phyloP scores from a whole-genome alignment of 305 asterid genomes.

The Vinca major region DNA sequence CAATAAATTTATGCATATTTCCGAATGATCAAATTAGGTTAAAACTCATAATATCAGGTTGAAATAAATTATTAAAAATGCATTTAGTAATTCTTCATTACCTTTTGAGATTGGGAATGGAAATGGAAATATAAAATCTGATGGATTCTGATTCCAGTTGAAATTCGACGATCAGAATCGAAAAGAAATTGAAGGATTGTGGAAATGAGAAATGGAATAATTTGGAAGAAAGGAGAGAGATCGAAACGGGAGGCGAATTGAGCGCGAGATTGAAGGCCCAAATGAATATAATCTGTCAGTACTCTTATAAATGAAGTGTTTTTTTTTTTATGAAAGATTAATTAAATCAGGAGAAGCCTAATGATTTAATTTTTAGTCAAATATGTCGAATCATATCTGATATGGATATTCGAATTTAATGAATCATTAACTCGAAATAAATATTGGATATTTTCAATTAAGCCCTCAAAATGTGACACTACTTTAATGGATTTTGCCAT shows the following conservation, averaged over 20 bases:
- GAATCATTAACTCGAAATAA: no score
- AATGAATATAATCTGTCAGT: no score
- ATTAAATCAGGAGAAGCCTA: no score
- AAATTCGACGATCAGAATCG: constrained; percentile 9
- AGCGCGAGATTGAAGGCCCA: constrained; percentile 6
- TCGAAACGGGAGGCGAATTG: constrained; percentile 6
- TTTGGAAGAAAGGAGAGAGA: not conserved
- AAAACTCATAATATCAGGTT: not conserved
- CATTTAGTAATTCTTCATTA: not conserved
- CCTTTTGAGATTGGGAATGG: not conserved
- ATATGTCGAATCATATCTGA: no score
- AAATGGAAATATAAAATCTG: not conserved
- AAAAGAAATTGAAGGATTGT: not conserved
- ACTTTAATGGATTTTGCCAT: no score
- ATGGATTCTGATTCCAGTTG: not conserved
- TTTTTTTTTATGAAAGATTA: no score
- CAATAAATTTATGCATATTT: not conserved
- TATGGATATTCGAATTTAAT: no score
- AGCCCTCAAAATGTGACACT: no score
- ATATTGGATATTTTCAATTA: no score
- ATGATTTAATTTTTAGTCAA: no score
- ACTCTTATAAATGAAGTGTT: no score
- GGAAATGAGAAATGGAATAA: not conserved
- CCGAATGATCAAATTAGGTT: not conserved
- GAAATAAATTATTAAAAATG: not conserved